phyloP scores from a whole-genome alignment of 306 rosid species.

The Cucurbita argyrosperma region DNA sequence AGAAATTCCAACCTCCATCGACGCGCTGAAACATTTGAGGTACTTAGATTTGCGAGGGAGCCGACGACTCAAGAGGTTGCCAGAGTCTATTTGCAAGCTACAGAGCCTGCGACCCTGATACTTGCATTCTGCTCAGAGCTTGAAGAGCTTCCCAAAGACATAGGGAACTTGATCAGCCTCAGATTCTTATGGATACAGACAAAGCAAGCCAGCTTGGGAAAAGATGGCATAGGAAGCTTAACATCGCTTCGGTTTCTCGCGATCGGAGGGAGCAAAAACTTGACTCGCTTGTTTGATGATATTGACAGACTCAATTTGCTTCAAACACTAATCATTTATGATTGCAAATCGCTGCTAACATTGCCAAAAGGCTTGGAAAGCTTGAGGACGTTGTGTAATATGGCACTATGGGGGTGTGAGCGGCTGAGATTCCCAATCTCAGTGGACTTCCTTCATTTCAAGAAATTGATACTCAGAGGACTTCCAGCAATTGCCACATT shows the following conservation, averaged over 20 bases:
- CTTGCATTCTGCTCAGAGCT: constrained; percentile 4
- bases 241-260: neutral
- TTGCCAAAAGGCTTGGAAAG: neutral
- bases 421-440: neutral
- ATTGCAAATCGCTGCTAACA: neutral
- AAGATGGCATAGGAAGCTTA: constrained; percentile 1
- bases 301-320: neutral
- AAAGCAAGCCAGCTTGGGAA: neutral
- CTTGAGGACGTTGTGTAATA: neutral
- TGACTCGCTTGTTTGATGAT: neutral
- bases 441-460: neutral
- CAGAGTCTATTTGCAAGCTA: constrained; percentile 7
- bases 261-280: neutral
- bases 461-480: constrained; percentile 1
- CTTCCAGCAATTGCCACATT: neutral
- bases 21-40: constrained; percentile 1
- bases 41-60: neutral
- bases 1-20: constrained; percentile 5
- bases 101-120: constrained; percentile 1
- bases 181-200: neutral
- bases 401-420: neutral
- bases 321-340: neutral
- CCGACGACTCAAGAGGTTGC: neutral
- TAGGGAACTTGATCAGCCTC: constrained; percentile 9
- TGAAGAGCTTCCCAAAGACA: constrained; percentile 5